Conservation (phyloP, 177 flowering plant genomes). For the Telopea speciosissima region DNA sequence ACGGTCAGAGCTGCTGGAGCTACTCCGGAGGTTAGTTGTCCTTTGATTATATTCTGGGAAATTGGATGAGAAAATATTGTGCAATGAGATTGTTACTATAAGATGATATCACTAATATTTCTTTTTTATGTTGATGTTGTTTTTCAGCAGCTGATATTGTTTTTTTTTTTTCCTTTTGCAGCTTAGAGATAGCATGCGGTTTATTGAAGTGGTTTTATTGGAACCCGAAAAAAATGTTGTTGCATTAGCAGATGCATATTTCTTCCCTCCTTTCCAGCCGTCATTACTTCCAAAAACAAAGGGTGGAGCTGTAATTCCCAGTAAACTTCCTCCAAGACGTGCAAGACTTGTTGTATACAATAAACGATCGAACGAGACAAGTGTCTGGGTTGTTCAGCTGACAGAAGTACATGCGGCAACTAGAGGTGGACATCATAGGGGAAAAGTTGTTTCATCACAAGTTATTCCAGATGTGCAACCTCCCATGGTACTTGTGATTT, state of each 20-base stretch:
- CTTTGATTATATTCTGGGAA: neutral
- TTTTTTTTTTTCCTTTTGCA: slow-evolving; percentile 21
- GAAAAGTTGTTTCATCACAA: slow-evolving; percentile 81
- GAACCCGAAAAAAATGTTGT: slow-evolving; percentile 93
- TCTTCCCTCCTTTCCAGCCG: slow-evolving; percentile 98
- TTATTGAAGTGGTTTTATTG: slow-evolving; percentile 73
- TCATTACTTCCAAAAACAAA: slow-evolving; percentile 80
- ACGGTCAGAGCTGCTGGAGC: slow-evolving; percentile 98
- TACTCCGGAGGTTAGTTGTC: slow-evolving; percentile 72
- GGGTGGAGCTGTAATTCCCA: slow-evolving; percentile 85
- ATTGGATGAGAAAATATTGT: neutral
- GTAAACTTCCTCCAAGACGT: slow-evolving; percentile 87
- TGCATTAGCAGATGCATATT: slow-evolving; percentile 98
- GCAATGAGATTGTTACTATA: neutral
- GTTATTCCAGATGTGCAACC: slow-evolving; percentile 97
- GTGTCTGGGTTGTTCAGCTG: slow-evolving; percentile 85
- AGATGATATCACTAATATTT: neutral
- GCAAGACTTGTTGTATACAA: slow-evolving; percentile 92
- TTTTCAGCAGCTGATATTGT: neutral
- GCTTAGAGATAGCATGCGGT: slow-evolving; percentile 99
- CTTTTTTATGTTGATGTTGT: neutral
- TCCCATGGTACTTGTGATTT: slow-evolving; percentile 64
- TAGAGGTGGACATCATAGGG: slow-evolving; percentile 99
- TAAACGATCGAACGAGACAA: slow-evolving; percentile 85
- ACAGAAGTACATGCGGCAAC: slow-evolving; percentile 93